These are phyloP conservation scores for Barnettozyma salicaria DNA, from an alignment of 805 yeast genomes.

Conservation along the genomic window DNA sequence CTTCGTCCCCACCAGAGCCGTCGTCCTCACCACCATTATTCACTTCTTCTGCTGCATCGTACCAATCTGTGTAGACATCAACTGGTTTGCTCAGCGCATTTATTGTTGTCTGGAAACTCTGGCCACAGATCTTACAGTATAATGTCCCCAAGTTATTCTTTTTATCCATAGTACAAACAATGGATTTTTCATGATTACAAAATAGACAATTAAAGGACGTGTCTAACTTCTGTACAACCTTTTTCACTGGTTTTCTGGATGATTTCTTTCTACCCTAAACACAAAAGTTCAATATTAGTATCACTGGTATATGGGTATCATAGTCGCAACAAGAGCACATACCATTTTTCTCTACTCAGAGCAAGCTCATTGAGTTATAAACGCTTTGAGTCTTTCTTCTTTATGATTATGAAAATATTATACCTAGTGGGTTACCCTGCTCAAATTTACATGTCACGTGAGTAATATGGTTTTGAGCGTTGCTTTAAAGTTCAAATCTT, in stretches of 20 bases:
- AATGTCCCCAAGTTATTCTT: slow-evolving; percentile 77
- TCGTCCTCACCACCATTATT: slow-evolving; percentile 33
- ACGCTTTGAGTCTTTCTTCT: slow-evolving; percentile 12
- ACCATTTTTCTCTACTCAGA: background rate
- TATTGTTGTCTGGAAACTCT: slow-evolving; percentile 82
- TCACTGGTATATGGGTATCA: no score
- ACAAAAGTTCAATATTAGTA: slow-evolving; percentile 5
- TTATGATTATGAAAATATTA: slow-evolving; percentile 5
- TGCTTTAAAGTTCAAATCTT: no score
- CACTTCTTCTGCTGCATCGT: slow-evolving; percentile 84
- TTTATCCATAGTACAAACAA: slow-evolving; percentile 82
- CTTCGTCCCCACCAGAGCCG: slow-evolving; percentile 30
- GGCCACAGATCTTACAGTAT: slow-evolving; percentile 91
- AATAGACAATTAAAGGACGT: slow-evolving; percentile 85
- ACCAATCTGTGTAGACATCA: slow-evolving; percentile 96
- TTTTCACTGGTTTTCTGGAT: slow-evolving; percentile 74
- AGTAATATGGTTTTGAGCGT: no score
- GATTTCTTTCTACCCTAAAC: slow-evolving; percentile 77
- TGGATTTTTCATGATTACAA: slow-evolving; percentile 93
- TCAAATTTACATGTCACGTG: no score
- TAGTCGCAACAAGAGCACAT: slow-evolving; percentile 1
- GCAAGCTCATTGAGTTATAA: background rate
- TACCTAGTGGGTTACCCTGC: no score
- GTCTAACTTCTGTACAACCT: slow-evolving; percentile 71
- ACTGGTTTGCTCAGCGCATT: slow-evolving; percentile 78